These are phyloP conservation scores for Graphiopsis chlorocephala DNA, from an alignment of 2,329 filamentous ascomycete species.

Conservation along the genomic window DNA sequence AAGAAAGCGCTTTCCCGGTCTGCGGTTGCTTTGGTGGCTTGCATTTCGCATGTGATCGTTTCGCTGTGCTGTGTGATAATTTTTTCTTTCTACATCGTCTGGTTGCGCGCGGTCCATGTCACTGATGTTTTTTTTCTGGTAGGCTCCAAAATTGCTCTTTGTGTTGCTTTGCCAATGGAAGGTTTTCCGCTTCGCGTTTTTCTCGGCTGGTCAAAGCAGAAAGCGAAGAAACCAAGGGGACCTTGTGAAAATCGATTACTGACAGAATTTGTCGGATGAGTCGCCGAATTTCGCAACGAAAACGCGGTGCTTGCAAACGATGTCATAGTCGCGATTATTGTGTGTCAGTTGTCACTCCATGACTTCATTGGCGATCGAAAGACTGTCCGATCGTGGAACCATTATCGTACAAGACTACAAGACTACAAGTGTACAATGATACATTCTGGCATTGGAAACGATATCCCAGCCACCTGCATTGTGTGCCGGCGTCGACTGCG, in stretches of 20 bases:
- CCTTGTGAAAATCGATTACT: background rate
- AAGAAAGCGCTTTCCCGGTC: background rate
- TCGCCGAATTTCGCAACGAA: background rate
- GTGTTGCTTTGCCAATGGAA: background rate
- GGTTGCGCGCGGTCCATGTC: background rate
- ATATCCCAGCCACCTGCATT: conserved; percentile 11
- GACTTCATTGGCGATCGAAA: background rate
- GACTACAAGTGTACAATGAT: background rate
- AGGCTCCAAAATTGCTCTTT: background rate
- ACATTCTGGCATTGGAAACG: background rate
- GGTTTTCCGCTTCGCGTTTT: background rate
- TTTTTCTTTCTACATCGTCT: background rate
- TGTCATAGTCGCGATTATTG: background rate
- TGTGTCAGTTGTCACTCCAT: background rate
- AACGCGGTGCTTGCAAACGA: background rate
- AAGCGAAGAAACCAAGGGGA: no score
- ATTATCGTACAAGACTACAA: background rate
- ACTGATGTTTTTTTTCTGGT: background rate
- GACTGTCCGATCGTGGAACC: background rate
- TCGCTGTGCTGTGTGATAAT: background rate
- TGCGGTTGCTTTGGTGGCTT: background rate
- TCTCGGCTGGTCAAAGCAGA: background rate
- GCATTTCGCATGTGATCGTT: background rate
- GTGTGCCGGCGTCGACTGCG: background rate
- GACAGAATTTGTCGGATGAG: background rate